Percentiles rank a stretch among this genome's conserved stretches.
Evolutionary conservation across 495 filamentous ascomycete genomes (phyloP).

Genomic region (Rusavskia elegans): DNA sequence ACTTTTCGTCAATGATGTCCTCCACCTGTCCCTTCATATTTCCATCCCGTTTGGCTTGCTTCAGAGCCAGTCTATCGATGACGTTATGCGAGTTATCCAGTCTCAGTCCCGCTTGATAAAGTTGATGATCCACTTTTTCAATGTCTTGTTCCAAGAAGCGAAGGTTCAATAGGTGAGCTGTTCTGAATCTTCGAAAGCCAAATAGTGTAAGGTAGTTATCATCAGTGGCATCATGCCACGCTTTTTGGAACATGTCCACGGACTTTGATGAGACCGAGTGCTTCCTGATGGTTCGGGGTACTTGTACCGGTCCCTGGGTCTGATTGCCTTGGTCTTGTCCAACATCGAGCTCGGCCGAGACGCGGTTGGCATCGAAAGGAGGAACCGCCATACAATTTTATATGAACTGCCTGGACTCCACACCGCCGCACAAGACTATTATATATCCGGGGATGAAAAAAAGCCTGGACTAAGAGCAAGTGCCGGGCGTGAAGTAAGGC

Average conservation of each 20-base stretch:
- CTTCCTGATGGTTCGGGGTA: no score
- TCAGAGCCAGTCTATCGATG: slow-evolving; percentile 8
- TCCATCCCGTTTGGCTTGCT: slow-evolving; percentile 8
- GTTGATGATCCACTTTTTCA: slow-evolving; percentile 12
- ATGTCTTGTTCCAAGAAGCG: slow-evolving; percentile 18
- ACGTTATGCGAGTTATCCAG: slow-evolving; percentile 1
- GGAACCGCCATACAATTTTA: no score
- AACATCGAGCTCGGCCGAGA: no score
- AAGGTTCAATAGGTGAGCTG: slow-evolving; percentile 17
- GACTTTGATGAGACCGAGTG: no score
- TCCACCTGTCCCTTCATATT: slow-evolving; percentile 1
- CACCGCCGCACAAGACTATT: no score
- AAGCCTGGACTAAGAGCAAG: no score
- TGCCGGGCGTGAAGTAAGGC: no score
- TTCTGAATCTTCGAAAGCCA: slow-evolving; percentile 19
- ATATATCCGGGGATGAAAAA: no score
- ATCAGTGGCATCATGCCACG: slow-evolving; percentile 5
- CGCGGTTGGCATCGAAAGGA: no score
- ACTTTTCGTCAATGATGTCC: slow-evolving; percentile 1
- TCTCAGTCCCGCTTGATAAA: slow-evolving; percentile 17
- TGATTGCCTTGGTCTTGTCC: no score
- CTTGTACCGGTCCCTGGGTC: no score
- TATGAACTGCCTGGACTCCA: no score
- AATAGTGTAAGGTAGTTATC: slow-evolving; percentile 14
- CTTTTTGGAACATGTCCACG: neutral